Evolutionary conservation across 2,329 filamentous ascomycete species (phyloP).

Genomic region (Botryotinia globosa): DNA sequence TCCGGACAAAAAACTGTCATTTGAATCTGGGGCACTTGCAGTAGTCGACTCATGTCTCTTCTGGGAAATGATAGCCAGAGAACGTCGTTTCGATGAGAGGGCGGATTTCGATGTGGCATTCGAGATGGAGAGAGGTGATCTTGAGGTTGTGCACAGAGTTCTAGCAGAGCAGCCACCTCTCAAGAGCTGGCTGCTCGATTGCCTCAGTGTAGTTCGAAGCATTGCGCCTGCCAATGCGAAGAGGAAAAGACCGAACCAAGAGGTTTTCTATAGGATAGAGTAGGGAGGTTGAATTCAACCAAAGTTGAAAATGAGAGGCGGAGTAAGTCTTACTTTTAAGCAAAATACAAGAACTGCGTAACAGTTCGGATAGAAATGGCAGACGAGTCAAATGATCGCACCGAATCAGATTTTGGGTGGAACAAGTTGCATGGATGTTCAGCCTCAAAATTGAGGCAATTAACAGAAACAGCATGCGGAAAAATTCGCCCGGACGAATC

Average conservation of each 20-base stretch:
- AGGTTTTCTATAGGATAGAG: background rate
- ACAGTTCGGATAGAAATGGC: constrained; percentile 15
- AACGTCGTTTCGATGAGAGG: constrained; percentile 47
- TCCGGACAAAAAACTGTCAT: constrained; percentile 93
- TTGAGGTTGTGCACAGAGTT: constrained; percentile 38
- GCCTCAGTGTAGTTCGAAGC: constrained; percentile 67
- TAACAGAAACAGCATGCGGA: background rate
- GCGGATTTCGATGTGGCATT: constrained; percentile 41
- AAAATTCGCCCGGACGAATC: background rate
- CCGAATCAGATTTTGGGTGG: constrained; percentile 20
- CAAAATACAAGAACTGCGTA: constrained; percentile 15
- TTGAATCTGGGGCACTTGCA: constrained; percentile 66
- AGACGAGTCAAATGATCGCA: constrained; percentile 21
- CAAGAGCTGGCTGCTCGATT: constrained; percentile 63
- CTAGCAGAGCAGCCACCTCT: constrained; percentile 48
- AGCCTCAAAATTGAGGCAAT: constrained; percentile 13
- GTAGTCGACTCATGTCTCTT: constrained; percentile 55
- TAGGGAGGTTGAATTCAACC: constrained; percentile 4
- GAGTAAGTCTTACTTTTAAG: constrained; percentile 46
- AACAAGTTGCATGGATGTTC: background rate
- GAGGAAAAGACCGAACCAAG: constrained; percentile 17
- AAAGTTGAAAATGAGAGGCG: constrained; percentile 43
- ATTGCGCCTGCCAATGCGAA: constrained; percentile 53
- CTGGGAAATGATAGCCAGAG: constrained; percentile 47
- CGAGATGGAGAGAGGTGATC: constrained; percentile 44